These are phyloP conservation scores for Grosmannia clavigera DNA, from an alignment of 2,329 filamentous ascomycete species.

Conservation along the genomic window DNA sequence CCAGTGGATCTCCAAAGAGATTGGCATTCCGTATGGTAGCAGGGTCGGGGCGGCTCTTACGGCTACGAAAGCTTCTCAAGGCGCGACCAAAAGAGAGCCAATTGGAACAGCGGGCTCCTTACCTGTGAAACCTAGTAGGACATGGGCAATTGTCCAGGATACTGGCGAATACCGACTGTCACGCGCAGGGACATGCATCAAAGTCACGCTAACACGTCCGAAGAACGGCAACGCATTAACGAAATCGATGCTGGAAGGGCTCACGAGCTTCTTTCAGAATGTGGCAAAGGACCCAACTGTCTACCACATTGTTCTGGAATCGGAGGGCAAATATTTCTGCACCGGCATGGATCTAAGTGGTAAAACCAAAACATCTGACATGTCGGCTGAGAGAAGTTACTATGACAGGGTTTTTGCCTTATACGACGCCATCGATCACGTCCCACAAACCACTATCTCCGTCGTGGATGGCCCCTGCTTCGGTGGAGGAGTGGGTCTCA, in stretches of 20 bases:
- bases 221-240: conserved; percentile 1
- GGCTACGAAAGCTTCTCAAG: background rate
- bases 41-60: background rate
- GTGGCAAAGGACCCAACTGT: background rate
- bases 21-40: background rate
- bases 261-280: background rate
- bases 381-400: background rate
- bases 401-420: background rate
- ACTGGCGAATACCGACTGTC: background rate
- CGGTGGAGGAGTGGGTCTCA: conserved; percentile 1
- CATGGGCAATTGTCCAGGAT: background rate
- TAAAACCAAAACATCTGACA: background rate
- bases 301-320: background rate
- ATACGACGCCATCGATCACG: background rate
- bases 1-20: background rate
- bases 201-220: background rate
- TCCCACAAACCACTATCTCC: background rate
- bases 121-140: background rate
- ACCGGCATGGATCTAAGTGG: conserved; percentile 1
- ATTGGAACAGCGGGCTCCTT: background rate
- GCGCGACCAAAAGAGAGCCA: background rate
- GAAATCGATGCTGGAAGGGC: background rate
- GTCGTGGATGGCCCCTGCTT: background rate
- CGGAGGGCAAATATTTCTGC: background rate
- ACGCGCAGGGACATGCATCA: background rate